Conservation (phyloP, 2,329 filamentous ascomycete species). For the Aspergillus pseudoterreus region DNA sequence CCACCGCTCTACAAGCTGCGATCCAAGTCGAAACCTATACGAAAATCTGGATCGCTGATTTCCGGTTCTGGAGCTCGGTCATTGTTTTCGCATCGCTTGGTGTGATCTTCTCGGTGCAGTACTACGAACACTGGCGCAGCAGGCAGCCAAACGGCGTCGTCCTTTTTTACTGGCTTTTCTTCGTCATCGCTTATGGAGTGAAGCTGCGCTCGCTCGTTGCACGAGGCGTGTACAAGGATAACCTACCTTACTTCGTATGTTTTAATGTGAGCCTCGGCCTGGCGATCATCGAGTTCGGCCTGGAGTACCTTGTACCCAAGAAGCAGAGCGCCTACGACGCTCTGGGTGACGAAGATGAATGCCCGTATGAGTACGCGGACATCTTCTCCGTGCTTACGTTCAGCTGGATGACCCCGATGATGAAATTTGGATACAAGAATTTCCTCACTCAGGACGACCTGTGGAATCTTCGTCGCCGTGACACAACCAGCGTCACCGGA, state of each 20-base stretch:
- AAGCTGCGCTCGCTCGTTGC: slow-evolving; percentile 84
- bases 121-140: slow-evolving; percentile 78
- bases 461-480: slow-evolving; percentile 80
- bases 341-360: slow-evolving; percentile 63
- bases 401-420: slow-evolving; percentile 97
- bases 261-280: slow-evolving; percentile 71
- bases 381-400: slow-evolving; percentile 93
- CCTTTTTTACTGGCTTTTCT: slow-evolving; percentile 87
- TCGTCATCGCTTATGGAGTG: slow-evolving; percentile 71
- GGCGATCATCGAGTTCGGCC: slow-evolving; percentile 64
- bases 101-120: slow-evolving; percentile 76
- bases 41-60: slow-evolving; percentile 71
- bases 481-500: slow-evolving; percentile 74
- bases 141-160: slow-evolving; percentile 83
- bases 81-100: slow-evolving; percentile 67
- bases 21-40: slow-evolving; percentile 71
- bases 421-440: slow-evolving; percentile 89
- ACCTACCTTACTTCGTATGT: slow-evolving; percentile 70
- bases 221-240: slow-evolving; percentile 65
- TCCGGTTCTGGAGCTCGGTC: slow-evolving; percentile 79
- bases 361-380: slow-evolving; percentile 80
- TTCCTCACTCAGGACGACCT: slow-evolving; percentile 92
- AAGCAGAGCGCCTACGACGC: slow-evolving; percentile 66
- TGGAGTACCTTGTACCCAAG: slow-evolving; percentile 88
- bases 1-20: slow-evolving; percentile 67